Percentiles rank a stretch among this genome's conserved stretches.
phyloP scores from a whole-genome alignment of 805 yeast species.

The Starmerella stellata region DNA sequence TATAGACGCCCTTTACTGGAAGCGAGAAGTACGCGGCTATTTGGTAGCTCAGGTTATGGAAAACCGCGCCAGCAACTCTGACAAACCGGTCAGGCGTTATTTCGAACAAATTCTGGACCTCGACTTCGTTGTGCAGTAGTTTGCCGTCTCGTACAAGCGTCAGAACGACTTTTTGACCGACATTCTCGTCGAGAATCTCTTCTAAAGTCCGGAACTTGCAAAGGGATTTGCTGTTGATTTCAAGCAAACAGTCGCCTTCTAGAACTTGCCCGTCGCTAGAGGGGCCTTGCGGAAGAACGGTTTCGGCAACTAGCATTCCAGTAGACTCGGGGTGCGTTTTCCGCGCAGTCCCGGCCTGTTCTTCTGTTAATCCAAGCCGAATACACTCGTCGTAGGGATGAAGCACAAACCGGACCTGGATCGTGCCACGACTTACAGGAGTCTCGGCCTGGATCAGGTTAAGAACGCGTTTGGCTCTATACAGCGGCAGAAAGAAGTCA shows the following conservation, averaged over 20 bases:
- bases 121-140: constrained; percentile 32
- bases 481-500: constrained; percentile 76
- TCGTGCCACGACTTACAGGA: constrained; percentile 72
- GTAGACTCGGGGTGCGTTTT: constrained; percentile 49
- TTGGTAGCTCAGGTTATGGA: constrained; percentile 74
- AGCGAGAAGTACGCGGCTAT: constrained; percentile 69
- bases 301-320: constrained; percentile 68
- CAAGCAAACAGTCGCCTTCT: constrained; percentile 72
- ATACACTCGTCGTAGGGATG: constrained; percentile 83
- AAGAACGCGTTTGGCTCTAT: constrained; percentile 67
- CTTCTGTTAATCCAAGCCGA: constrained; percentile 62
- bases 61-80: constrained; percentile 70
- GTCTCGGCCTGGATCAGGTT: constrained; percentile 41
- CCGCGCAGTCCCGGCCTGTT: constrained; percentile 55
- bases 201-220: constrained; percentile 66
- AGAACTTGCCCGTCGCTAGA: constrained; percentile 43
- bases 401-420: constrained; percentile 75
- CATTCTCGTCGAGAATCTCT: constrained; percentile 54
- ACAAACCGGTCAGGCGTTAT: constrained; percentile 72
- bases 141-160: constrained; percentile 60
- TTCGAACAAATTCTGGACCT: constrained; percentile 56
- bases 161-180: constrained; percentile 40
- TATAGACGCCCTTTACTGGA: constrained; percentile 69
- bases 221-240: constrained; percentile 47
- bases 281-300: constrained; percentile 72